Base-by-base conservation (phyloP, 2,329 filamentous ascomycete species). In the Lecanicillium sp. region DNA sequence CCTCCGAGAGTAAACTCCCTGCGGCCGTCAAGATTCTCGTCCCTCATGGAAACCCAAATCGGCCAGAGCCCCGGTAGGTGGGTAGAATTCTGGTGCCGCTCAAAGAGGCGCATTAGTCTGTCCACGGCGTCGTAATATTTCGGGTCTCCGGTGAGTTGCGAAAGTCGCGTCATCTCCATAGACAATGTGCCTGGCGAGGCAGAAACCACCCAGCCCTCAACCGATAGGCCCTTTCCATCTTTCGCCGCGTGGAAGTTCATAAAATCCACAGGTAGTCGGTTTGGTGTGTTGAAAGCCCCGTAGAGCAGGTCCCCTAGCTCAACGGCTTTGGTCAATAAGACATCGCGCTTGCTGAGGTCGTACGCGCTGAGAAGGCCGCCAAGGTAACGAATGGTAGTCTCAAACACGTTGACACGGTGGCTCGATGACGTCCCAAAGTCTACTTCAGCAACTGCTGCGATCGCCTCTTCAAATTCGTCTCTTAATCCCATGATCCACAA, bases 41-140 rank as follows among this genome's bases (percentile, higher is more conserved):
- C 69, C 65, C 44, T 67, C 71, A 53, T 76, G 50, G 81, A 79
- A 9, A 87, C 59, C 40, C 62, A 66, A 36, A 78, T 68, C 2
- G 84, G 84, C 82, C 84, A 89, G 58, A 88, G 67, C 0, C 85
- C 85, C 0, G 84, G 84, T 2, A 89, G 57, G 13, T 61, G 66
- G 0, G 84, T 88, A 13, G 69, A 60, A 45, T 75, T 73, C 61
- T 90, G 85, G 39, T 73, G 72, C 4, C 66, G 60, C 43, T 82
- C 71, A 44, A 89, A 72, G 14, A 79, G 67, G 40, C 84, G 69
- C 47, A 81, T 87, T 38, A 89, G 74, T 5, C 74, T 69, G 20
- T 79, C 73, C 43, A 84, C 70, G 5, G 81, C 83, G 54, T 85
- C 81, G 54, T 82, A 87, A 61, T 86, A 89, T 50, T 83, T 87